Conservation (phyloP, 2,329 filamentous ascomycete species). For the Talaromyces sp. region DNA sequence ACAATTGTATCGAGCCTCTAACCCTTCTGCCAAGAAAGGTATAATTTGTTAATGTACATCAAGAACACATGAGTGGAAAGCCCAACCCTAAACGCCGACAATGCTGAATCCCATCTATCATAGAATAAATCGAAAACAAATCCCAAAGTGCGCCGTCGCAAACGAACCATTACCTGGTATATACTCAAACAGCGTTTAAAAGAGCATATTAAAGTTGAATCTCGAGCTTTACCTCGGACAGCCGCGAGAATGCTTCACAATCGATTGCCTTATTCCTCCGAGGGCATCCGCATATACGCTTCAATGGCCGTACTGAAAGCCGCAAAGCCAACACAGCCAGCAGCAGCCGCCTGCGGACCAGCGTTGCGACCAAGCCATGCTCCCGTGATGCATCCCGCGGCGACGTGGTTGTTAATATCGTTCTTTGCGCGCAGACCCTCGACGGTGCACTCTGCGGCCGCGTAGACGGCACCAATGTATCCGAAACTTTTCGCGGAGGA, state of each 20-base stretch:
- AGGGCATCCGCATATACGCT: slow-evolving; percentile 76
- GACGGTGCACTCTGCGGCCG: slow-evolving; percentile 91
- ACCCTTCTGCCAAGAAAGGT: not conserved
- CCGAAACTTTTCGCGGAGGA: slow-evolving; percentile 92
- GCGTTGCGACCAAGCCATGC: slow-evolving; percentile 81
- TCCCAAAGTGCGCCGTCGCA: not conserved
- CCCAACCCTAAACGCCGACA: not conserved
- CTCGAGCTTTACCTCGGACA: not conserved
- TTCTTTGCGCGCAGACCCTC: slow-evolving; percentile 89
- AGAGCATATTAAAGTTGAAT: not conserved
- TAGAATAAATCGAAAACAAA: not conserved
- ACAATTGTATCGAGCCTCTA: not conserved
- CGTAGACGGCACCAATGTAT: slow-evolving; percentile 84
- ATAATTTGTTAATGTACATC: not conserved
- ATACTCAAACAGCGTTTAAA: not conserved
- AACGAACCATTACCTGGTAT: not conserved
- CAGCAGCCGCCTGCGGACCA: slow-evolving; percentile 79
- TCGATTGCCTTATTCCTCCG: slow-evolving; percentile 30
- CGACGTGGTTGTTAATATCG: slow-evolving; percentile 80
- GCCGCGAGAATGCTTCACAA: not conserved
- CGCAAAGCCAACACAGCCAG: slow-evolving; percentile 90
- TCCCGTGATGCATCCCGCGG: slow-evolving; percentile 85
- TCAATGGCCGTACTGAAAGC: slow-evolving; percentile 91
- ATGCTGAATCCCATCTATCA: not conserved
- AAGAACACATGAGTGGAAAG: not conserved